Conservation (phyloP, 768 basidiomycete species). For the Russula sp. region DNA sequence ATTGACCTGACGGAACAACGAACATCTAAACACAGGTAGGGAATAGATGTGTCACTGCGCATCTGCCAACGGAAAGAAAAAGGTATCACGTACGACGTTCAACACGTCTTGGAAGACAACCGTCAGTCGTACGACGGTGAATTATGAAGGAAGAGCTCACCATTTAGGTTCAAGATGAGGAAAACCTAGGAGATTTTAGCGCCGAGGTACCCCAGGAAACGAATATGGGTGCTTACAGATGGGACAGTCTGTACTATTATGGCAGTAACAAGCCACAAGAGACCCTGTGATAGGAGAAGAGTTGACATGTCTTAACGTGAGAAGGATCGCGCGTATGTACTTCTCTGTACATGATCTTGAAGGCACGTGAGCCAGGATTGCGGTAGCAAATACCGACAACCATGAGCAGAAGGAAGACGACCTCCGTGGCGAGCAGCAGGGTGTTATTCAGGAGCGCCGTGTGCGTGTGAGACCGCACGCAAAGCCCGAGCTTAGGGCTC, state of each 20-base stretch:
- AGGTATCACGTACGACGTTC: slow-evolving; percentile 15
- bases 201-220: background rate
- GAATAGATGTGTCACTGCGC: background rate
- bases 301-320: background rate
- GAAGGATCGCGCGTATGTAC: background rate
- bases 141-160: background rate
- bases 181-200: slow-evolving; percentile 11
- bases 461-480: background rate
- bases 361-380: slow-evolving; percentile 6
- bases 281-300: slow-evolving; percentile 8
- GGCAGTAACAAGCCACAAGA: slow-evolving; percentile 16
- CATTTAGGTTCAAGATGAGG: slow-evolving; percentile 15
- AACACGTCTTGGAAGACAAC: slow-evolving; percentile 1
- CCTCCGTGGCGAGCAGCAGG: slow-evolving; percentile 2
- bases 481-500: background rate
- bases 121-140: background rate
- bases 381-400: slow-evolving; percentile 9
- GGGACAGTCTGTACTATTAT: slow-evolving; percentile 8
- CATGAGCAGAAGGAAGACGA: slow-evolving; percentile 6
- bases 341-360: slow-evolving; percentile 18
- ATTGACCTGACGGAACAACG: slow-evolving; percentile 13
- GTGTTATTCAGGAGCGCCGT: background rate
- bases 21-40: slow-evolving; percentile 15
- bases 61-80: background rate
- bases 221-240: background rate